phyloP scores from a whole-genome alignment of 192 early-diverging fungal genomes.

The Obelidium mucronatum region DNA sequence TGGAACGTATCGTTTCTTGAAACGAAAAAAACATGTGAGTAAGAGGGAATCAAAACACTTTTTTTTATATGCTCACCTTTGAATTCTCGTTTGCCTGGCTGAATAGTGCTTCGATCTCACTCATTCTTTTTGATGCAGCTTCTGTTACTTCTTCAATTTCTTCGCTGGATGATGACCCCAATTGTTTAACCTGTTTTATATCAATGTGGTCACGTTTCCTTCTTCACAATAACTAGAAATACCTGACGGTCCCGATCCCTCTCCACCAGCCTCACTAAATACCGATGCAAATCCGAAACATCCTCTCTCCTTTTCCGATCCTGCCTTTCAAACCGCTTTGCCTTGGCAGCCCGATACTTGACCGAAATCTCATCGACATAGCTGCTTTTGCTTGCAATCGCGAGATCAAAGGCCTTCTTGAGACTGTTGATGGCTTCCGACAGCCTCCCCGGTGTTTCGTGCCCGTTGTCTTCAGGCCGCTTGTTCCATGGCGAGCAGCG shows the following conservation, averaged over 20 bases:
- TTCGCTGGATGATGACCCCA: constrained; percentile 5
- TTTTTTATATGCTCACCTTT: constrained; percentile 9
- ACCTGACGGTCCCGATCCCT: constrained; percentile 62
- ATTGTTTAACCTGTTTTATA: constrained; percentile 23
- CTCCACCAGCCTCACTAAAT: constrained; percentile 67
- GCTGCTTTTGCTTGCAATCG: constrained; percentile 62
- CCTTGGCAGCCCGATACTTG: constrained; percentile 68
- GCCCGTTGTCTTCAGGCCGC: constrained; percentile 6
- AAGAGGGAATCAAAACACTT: neutral
- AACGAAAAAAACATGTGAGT: neutral
- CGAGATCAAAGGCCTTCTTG: constrained; percentile 62
- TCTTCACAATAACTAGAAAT: too few species aligned
- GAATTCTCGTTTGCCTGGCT: constrained; percentile 57
- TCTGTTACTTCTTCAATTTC: constrained; percentile 46
- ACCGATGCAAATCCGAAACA: constrained; percentile 66
- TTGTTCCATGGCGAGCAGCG: constrained; percentile 20
- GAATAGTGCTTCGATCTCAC: constrained; percentile 54
- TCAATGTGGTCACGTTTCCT: too few species aligned
- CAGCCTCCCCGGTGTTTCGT: constrained; percentile 9
- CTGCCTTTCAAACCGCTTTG: constrained; percentile 72
- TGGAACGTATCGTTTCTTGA: constrained; percentile 54
- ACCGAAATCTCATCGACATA: constrained; percentile 70
- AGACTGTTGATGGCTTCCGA: constrained; percentile 34
- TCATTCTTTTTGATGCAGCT: constrained; percentile 22
- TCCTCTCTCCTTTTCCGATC: constrained; percentile 61